Conservation (phyloP, 2,329 filamentous ascomycete genomes). For the Stagonosporopsis vannaccii region DNA sequence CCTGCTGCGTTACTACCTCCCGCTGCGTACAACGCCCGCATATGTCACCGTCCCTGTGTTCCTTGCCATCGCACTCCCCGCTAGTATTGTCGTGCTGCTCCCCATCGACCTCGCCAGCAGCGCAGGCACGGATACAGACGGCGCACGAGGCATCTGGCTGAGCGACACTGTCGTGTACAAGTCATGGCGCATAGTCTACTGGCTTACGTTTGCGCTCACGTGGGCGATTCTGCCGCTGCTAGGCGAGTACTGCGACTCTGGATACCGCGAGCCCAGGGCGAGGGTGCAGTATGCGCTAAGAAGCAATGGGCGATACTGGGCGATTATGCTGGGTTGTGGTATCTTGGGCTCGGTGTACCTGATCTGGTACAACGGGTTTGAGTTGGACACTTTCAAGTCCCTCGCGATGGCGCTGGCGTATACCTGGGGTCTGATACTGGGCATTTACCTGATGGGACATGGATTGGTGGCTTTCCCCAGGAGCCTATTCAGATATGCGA, state of each 20-base stretch:
- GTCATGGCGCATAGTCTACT: conserved; percentile 94
- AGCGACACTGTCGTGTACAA: conserved; percentile 79
- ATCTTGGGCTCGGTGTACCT: conserved; percentile 82
- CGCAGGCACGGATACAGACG: conserved; percentile 73
- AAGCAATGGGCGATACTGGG: conserved; percentile 87
- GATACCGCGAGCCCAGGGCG: conserved; percentile 84
- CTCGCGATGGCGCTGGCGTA: conserved; percentile 94
- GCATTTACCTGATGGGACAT: conserved; percentile 98
- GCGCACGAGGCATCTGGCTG: conserved; percentile 84
- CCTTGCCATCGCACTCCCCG: conserved; percentile 91
- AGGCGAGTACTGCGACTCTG: conserved; percentile 93
- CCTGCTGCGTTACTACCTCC: conserved; percentile 87
- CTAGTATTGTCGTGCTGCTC: conserved; percentile 88
- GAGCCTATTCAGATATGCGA: conserved; percentile 79
- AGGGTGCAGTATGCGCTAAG: conserved; percentile 85
- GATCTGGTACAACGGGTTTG: conserved; percentile 77
- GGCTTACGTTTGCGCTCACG: conserved; percentile 93
- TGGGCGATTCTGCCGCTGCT: conserved; percentile 95
- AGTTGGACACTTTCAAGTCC: conserved; percentile 76
- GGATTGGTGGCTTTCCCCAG: conserved; percentile 91
- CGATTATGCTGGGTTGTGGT: conserved; percentile 75
- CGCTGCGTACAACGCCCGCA: conserved; percentile 85
- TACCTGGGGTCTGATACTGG: conserved; percentile 88
- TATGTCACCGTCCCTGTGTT: conserved; percentile 94
- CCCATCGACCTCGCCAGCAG: conserved; percentile 95